Evolutionary conservation across 2,329 filamentous ascomycete genomes (phyloP).

Genomic region (Colletotrichum sp.): DNA sequence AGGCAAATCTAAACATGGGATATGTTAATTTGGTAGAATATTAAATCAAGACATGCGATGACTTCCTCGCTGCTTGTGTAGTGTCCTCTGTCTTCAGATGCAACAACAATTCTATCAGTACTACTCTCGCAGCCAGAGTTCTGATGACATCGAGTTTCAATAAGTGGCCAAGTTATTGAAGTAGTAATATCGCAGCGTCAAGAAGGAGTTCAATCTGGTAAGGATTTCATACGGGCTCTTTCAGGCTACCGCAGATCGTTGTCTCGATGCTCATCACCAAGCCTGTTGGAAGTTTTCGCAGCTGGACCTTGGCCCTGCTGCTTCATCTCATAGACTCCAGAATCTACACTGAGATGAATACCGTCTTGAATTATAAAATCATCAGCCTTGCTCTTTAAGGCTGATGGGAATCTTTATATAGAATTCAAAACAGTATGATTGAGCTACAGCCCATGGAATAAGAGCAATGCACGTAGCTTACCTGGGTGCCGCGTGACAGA

Average conservation of each 20-base stretch:
- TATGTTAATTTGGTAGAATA: not conserved
- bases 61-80: not conserved
- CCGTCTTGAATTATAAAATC: accelerated
- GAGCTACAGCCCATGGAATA: not conserved
- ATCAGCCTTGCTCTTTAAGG: not conserved
- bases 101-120: not conserved
- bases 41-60: not conserved
- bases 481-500: not conserved
- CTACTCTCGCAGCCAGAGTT: no score
- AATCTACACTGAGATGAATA: not conserved
- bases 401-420: no score
- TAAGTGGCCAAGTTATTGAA: not conserved
- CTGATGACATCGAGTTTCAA: not conserved
- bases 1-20: not conserved
- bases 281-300: not conserved
- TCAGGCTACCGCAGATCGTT: not conserved
- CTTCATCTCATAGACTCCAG: not conserved
- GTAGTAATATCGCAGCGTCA: not conserved
- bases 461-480: not conserved
- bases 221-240: not conserved
- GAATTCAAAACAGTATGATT: not conserved
- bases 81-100: accelerated
- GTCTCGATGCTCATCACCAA: not conserved
- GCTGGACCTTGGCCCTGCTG: not conserved
- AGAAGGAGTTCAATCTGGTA: not conserved